These are phyloP conservation scores for Perkinsus marinus DNA, from an alignment of 169 alveolate species.

Conservation along the genomic window DNA sequence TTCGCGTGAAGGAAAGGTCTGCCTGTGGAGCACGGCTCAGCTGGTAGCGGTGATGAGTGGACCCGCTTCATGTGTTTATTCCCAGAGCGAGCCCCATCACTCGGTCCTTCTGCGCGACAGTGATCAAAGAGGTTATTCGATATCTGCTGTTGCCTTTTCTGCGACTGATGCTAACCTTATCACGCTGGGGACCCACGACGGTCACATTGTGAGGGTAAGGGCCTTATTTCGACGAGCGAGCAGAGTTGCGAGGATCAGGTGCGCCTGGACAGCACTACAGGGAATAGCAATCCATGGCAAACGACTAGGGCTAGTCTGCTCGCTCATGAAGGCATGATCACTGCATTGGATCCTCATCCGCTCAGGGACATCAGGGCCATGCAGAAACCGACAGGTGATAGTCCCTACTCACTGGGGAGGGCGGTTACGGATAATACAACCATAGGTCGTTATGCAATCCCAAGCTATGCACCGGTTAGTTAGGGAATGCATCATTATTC, in stretches of 20 bases:
- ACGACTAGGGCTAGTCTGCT: background rate
- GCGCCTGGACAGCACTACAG: background rate
- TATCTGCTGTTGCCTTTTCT: background rate
- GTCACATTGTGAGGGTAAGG: background rate
- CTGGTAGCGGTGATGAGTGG: background rate
- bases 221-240: too few relatives aligned
- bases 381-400: background rate
- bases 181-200: background rate
- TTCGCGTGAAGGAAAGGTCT: background rate
- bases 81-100: background rate
- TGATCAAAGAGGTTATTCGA: background rate
- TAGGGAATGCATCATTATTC: too few relatives aligned
- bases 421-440: too few relatives aligned
- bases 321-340: background rate
- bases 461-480: too few relatives aligned
- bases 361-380: background rate
- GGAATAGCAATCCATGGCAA: background rate
- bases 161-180: background rate
- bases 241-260: background rate
- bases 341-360: background rate
- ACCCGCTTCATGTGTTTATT: background rate
- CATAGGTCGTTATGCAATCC: too few relatives aligned
- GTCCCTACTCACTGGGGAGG: too few relatives aligned
- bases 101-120: background rate
- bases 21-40: background rate